Conservation (phyloP, 371 early-diverging fungal genomes). For the Ordospora pajunii region DNA sequence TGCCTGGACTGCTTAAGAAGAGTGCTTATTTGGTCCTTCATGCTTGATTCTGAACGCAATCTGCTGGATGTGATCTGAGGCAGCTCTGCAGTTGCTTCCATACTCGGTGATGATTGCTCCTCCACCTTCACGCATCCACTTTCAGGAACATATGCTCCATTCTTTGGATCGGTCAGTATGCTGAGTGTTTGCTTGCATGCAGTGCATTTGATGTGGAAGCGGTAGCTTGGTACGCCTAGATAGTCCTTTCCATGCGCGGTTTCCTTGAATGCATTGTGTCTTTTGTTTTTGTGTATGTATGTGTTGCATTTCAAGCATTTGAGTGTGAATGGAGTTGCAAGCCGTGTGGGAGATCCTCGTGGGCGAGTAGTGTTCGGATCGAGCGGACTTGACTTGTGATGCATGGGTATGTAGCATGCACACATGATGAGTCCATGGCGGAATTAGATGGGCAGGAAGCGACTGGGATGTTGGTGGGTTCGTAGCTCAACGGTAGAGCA, state of each 20-base stretch:
- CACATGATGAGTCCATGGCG: background rate
- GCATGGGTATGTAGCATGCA: background rate
- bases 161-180: conserved; percentile 89
- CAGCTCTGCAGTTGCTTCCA: no score
- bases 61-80: background rate
- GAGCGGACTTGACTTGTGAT: background rate
- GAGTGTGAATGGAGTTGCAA: conserved; percentile 93
- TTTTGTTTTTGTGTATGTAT: conserved; percentile 84
- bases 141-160: conserved; percentile 83
- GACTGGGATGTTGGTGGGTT: background rate
- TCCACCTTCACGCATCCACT: conserved; percentile 63
- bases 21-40: background rate
- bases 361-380: background rate
- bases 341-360: conserved; percentile 20
- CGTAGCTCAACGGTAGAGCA: conserved; percentile 17
- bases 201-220: conserved; percentile 88
- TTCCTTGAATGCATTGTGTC: conserved; percentile 75
- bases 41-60: background rate
- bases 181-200: conserved; percentile 83
- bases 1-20: background rate
- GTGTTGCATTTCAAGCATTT: conserved; percentile 78
- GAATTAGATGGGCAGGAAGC: background rate
- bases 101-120: background rate
- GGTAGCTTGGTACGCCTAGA: conserved; percentile 72
- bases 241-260: conserved; percentile 71